Conservation (phyloP, 371 early-diverging fungal species). For the Umbelopsis sp. region DNA sequence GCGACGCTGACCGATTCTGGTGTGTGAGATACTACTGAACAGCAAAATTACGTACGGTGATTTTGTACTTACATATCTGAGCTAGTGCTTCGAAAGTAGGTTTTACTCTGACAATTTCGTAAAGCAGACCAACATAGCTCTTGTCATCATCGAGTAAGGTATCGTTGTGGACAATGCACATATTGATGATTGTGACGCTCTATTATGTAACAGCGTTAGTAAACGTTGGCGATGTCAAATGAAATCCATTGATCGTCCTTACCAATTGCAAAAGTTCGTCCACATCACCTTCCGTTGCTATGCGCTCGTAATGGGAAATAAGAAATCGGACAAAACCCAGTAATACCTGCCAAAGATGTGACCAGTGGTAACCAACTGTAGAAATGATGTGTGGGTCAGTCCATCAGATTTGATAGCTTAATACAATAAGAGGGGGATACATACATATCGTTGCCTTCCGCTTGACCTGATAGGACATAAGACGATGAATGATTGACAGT, state of each 20-base stretch:
- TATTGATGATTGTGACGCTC: slow-evolving; percentile 54
- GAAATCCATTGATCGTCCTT: background rate
- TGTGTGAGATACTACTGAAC: slow-evolving; percentile 19
- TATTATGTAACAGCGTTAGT: slow-evolving; percentile 13
- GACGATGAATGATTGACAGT: slow-evolving; percentile 45
- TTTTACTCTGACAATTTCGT: slow-evolving; percentile 57
- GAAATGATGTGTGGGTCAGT: background rate
- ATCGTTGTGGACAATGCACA: slow-evolving; percentile 55
- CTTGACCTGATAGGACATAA: slow-evolving; percentile 41
- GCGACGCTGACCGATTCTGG: slow-evolving; percentile 24
- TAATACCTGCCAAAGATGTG: slow-evolving; percentile 53
- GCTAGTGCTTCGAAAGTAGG: slow-evolving; percentile 44
- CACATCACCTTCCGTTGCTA: background rate
- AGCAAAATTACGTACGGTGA: background rate
- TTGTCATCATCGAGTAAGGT: slow-evolving; percentile 54
- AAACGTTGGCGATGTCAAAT: background rate
- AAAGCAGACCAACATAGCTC: slow-evolving; percentile 55
- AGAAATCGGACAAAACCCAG: slow-evolving; percentile 12
- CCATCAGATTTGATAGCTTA: background rate
- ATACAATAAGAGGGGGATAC: background rate
- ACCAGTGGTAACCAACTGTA: slow-evolving; percentile 55
- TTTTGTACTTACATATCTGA: slow-evolving; percentile 38
- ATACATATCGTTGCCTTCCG: slow-evolving; percentile 50
- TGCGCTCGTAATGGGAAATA: slow-evolving; percentile 2
- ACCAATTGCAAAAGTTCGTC: slow-evolving; percentile 15